Evolutionary conservation across 2,329 filamentous ascomycete genomes (phyloP).

Genomic region (Pyrenochaeta sp.): DNA sequence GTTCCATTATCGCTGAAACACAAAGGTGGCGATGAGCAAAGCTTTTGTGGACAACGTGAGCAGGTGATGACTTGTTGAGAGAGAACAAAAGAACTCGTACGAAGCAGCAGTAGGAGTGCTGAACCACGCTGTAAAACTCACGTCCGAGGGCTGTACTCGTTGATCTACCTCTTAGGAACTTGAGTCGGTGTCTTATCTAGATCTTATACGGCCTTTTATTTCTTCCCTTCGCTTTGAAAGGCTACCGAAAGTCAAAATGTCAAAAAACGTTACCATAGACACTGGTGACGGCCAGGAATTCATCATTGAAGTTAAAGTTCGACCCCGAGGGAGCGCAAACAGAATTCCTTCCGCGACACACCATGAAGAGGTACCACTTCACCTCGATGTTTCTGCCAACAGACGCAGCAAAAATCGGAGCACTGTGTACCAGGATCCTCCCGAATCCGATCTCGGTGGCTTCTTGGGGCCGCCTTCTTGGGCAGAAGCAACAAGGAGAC

Average conservation of each 20-base stretch:
- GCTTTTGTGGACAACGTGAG: too few relatives aligned
- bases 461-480: conserved; percentile 1
- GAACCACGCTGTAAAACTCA: background rate
- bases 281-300: conserved; percentile 5
- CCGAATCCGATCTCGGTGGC: conserved; percentile 1
- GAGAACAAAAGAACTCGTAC: conserved; percentile 1
- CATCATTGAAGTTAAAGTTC: conserved; percentile 5
- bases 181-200: background rate
- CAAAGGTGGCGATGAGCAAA: background rate
- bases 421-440: conserved; percentile 4
- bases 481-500: conserved; percentile 1
- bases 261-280: conserved; percentile 1
- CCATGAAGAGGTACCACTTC: conserved; percentile 1
- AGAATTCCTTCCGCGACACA: background rate
- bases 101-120: background rate
- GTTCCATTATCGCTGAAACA: background rate
- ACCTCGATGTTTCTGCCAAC: conserved; percentile 2
- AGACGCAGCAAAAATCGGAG: background rate
- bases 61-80: too few relatives aligned
- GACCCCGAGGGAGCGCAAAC: background rate
- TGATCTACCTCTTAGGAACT: background rate
- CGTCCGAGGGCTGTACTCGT: background rate
- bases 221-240: background rate
- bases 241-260: background rate
- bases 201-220: background rate